Conservation (phyloP, 2,329 filamentous ascomycete species). For the Penicillium frequentans region DNA sequence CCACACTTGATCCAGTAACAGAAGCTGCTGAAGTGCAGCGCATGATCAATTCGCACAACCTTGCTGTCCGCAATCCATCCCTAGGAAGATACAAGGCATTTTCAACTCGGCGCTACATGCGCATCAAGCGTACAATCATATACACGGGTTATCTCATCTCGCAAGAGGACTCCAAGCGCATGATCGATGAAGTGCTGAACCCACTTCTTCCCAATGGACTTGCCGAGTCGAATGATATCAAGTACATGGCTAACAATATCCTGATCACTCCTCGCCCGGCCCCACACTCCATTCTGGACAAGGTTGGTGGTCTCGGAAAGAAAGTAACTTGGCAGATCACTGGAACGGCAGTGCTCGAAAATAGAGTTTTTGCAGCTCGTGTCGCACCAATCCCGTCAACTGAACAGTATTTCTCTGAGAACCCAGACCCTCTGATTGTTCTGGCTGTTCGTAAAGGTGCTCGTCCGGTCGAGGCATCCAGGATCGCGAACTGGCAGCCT, state of each 20-base stretch:
- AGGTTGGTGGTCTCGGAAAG: slow-evolving; percentile 81
- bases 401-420: slow-evolving; percentile 74
- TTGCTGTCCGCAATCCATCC: slow-evolving; percentile 29
- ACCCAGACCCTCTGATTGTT: slow-evolving; percentile 74
- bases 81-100: slow-evolving; percentile 41
- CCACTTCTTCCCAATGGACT: slow-evolving; percentile 62
- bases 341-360: slow-evolving; percentile 71
- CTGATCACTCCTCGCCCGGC: slow-evolving; percentile 81
- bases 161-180: slow-evolving; percentile 67
- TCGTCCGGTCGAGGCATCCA: slow-evolving; percentile 74
- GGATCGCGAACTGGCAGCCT: slow-evolving; percentile 81
- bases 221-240: slow-evolving; percentile 67
- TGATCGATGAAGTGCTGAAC: slow-evolving; percentile 62
- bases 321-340: slow-evolving; percentile 83
- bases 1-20: slow-evolving; percentile 70
- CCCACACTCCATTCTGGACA: slow-evolving; percentile 69
- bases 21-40: slow-evolving; percentile 84
- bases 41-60: slow-evolving; percentile 86
- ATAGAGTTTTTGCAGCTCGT: slow-evolving; percentile 82
- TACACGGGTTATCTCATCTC: slow-evolving; percentile 90
- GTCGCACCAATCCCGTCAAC: slow-evolving; percentile 70
- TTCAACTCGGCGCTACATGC: slow-evolving; percentile 40
- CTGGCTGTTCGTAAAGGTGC: slow-evolving; percentile 75
- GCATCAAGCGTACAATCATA: slow-evolving; percentile 83
- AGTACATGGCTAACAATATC: slow-evolving; percentile 83